Conservation (phyloP, 2,329 filamentous ascomycete species). For the Cladosporium sp. region DNA sequence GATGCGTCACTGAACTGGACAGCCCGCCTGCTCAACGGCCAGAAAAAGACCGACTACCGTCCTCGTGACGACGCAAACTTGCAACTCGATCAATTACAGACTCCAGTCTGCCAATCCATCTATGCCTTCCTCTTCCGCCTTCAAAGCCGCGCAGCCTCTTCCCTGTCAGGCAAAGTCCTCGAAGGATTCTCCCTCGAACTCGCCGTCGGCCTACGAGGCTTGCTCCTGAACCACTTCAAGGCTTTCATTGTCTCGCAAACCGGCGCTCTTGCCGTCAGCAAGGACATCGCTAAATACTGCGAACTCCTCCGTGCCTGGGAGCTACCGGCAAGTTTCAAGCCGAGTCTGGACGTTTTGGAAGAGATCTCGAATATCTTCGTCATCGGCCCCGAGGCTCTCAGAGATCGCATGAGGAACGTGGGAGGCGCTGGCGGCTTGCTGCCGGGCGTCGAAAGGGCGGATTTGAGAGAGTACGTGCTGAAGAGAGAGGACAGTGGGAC, state of each 20-base stretch:
- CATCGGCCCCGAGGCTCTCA: constrained; percentile 61
- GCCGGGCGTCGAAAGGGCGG: constrained; percentile 39
- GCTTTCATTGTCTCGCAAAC: constrained; percentile 91
- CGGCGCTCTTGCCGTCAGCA: constrained; percentile 89
- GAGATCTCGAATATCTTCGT: constrained; percentile 97
- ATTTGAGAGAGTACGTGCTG: constrained; percentile 77
- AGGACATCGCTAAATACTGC: constrained; percentile 92
- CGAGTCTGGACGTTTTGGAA: constrained; percentile 72
- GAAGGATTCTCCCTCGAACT: constrained; percentile 80
- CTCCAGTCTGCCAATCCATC: constrained; percentile 76
- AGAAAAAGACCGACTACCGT: constrained; percentile 86
- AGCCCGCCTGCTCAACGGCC: constrained; percentile 64
- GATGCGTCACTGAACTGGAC: constrained; percentile 75
- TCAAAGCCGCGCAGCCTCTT: constrained; percentile 58
- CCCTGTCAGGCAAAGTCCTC: constrained; percentile 80
- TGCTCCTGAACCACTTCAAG: constrained; percentile 90
- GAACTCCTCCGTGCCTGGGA: constrained; percentile 82
- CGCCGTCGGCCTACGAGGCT: constrained; percentile 68
- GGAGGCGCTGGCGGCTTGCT: constrained; percentile 33
- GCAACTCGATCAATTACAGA: constrained; percentile 69
- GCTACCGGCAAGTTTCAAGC: constrained; percentile 51
- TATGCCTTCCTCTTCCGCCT: constrained; percentile 71
- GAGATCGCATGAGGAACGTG: constrained; percentile 47
- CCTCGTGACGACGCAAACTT: constrained; percentile 74
- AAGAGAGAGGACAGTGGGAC: constrained; percentile 79